Percentiles rank a stretch among this genome's conserved stretches.
Evolutionary conservation across 2,329 filamentous ascomycete species (phyloP).

Genomic region (Colletotrichum coccodes): DNA sequence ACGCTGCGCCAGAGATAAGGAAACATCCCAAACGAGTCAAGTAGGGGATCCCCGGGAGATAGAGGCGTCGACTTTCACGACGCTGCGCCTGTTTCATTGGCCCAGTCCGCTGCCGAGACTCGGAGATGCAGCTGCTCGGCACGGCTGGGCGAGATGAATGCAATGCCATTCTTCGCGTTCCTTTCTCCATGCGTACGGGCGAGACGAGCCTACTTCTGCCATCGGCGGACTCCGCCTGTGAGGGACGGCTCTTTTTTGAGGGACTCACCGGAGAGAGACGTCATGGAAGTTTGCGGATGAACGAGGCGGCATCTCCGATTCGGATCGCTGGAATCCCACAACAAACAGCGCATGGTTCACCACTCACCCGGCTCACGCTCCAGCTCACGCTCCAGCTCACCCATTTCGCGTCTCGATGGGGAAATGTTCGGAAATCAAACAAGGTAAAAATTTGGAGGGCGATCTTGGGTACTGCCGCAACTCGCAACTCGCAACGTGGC

Average conservation of each 20-base stretch:
- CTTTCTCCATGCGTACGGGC: background rate
- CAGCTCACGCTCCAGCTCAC: background rate
- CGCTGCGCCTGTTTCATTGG: conserved; percentile 14
- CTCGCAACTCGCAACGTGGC: background rate
- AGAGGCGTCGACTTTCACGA: conserved; percentile 2
- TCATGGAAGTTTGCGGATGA: background rate
- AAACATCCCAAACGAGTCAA: conserved; percentile 11
- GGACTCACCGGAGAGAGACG: conserved; percentile 8
- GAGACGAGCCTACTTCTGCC: background rate
- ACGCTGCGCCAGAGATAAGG: conserved; percentile 26
- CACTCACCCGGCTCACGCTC: background rate
- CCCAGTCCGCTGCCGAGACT: conserved; percentile 16
- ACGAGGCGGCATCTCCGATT: background rate
- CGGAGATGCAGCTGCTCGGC: conserved; percentile 19
- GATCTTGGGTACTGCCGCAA: background rate
- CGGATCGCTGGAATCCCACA: background rate
- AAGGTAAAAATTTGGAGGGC: background rate
- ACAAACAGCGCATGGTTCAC: no score
- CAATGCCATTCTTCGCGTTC: background rate
- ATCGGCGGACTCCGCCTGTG: conserved; percentile 25
- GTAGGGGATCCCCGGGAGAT: conserved; percentile 2
- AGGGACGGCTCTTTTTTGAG: background rate
- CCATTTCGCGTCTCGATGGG: background rate
- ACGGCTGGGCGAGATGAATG: background rate
- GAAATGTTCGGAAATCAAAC: background rate